Base-by-base conservation (phyloP, 352 stramenopile species). In the Pythium phragmiticola region DNA sequence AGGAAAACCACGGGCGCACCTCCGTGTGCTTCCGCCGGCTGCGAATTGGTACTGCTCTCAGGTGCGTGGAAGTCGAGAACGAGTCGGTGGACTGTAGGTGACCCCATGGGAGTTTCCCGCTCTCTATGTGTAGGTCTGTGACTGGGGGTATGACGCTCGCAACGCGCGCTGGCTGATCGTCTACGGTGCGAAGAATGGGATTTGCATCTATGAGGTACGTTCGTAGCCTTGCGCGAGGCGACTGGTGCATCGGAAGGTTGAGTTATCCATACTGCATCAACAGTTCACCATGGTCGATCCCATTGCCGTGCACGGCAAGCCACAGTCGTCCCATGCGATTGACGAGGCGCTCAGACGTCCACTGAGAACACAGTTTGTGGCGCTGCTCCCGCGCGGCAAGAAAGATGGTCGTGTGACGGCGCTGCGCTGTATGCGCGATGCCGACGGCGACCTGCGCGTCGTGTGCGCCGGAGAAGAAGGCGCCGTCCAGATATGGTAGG, bases 11-110 rank as follows among this genome's bases (percentile, higher is more conserved):
- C 39, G 57, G 3, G 4, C 37, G 12, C 65, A 80, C 14, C 30
- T 81, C 43, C 70, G 70, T 54, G 68, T 89, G 47, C 60, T 91
- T 4, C 78, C 80, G 12, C 76, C 81, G 9, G 89, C 81, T 19
- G 67, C 79, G 47, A 92, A 92, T 77, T 94, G 84, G 82, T 92
- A 87, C 49, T 90, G 75, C 68, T 83, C 84, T 4, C 79, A 93
- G 74, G 84, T 92, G 23, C 33, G 62, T 70, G 1, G 26, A 43
- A 46, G n/a, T 0, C 0, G 52, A 46, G 39, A 46, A 46, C 53
- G 30, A 68, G 28, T 5, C 16, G 11, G 37, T 13, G 11, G 41
- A 43, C 26, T 30, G 42, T 26, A 48, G 9, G 11, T 21, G 21
- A 21, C 1, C 21, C 21, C 21, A 21, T 21, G 21, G 21, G 21